phyloP scores from a whole-genome alignment of 1,139 yeast genomes.

The Kluyveromyces sp. region DNA sequence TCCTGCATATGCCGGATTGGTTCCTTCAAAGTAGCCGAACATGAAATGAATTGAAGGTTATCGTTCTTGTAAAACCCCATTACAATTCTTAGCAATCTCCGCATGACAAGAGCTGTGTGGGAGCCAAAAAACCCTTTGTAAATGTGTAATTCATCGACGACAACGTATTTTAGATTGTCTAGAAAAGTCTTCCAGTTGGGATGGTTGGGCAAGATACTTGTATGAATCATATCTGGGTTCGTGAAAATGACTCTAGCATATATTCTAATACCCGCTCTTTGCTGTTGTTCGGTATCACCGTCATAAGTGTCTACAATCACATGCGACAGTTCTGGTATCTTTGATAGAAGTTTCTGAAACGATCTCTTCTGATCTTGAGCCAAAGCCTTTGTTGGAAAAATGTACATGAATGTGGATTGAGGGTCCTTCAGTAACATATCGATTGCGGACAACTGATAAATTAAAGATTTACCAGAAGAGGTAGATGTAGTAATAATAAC shows the following conservation, averaged over 20 bases:
- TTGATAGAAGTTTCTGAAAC: slow-evolving; percentile 53
- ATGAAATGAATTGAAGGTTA: slow-evolving; percentile 61
- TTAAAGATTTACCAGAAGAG: slow-evolving; percentile 88
- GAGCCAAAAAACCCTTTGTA: slow-evolving; percentile 90
- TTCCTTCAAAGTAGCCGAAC: slow-evolving; percentile 84
- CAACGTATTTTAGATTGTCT: slow-evolving; percentile 57
- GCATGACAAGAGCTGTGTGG: slow-evolving; percentile 78
- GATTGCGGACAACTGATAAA: slow-evolving; percentile 82
- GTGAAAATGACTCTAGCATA: slow-evolving; percentile 78
- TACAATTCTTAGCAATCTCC: slow-evolving; percentile 64
- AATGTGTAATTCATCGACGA: slow-evolving; percentile 85
- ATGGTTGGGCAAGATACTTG: slow-evolving; percentile 72
- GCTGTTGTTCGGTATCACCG: slow-evolving; percentile 72
- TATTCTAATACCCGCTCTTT: slow-evolving; percentile 47
- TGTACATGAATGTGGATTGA: slow-evolving; percentile 69
- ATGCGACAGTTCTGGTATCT: slow-evolving; percentile 29
- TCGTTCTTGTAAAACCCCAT: slow-evolving; percentile 43
- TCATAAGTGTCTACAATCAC: slow-evolving; percentile 69
- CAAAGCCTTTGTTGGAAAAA: slow-evolving; percentile 93
- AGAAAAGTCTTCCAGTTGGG: slow-evolving; percentile 68
- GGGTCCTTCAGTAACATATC: slow-evolving; percentile 42
- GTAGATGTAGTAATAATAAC: slow-evolving; percentile 89
- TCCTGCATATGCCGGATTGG: slow-evolving; percentile 66
- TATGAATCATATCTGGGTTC: slow-evolving; percentile 90
- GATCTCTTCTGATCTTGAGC: slow-evolving; percentile 94